Evolutionary conservation across 2,329 filamentous ascomycete species (phyloP), one percentile per base, ranked within the genome.

Genomic region (Diplodia seriata): DNA sequence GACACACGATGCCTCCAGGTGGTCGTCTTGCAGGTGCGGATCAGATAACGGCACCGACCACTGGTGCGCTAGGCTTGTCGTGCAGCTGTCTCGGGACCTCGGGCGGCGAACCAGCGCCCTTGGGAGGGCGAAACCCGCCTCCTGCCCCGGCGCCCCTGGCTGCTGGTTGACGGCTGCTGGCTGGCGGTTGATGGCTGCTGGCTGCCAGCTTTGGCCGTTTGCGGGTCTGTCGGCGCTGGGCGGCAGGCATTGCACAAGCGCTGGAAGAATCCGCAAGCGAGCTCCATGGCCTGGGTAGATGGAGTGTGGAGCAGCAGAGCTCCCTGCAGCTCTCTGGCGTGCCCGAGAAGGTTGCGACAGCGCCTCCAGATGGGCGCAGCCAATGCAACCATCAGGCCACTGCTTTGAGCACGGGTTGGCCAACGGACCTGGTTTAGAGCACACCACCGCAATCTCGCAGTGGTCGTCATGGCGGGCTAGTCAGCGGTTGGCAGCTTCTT

Each of bases 31-130:
- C 23, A 61, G 59, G 47, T 40, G 18, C 43, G 29, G 59, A 63
- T 40, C 59, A 51, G 43, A 63, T 63, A 40, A 40, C 31, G 59
- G 59, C 59, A 63, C 33, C 36, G 47, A 40, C 36, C 59, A 51
- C 47, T 51, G 47, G 31, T 63, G 59, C 59, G 40, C 26, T 31
- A 51, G 50, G 38, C 59, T 63, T 26, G 59, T 63, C 59, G 59
- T 63, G 59, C 59, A 38, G 59, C 59, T 63, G 59, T 63, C 59
- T 63, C 59, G 59, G 57, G 33, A 50, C n/a, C 57, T 62, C 57
- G 57, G 57, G 29, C 57, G n/a, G 56, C 38, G 14, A 26, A 31
- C 56, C 56, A 38, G 56, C 23, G 40, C 40, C 40, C 57, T 20
- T 33, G 15, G n/a, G 26, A 31, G 31, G 57, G 40, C 26, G 38